Conservation (phyloP, 2,329 filamentous ascomycete species). For the Leptographium wingfieldii region DNA sequence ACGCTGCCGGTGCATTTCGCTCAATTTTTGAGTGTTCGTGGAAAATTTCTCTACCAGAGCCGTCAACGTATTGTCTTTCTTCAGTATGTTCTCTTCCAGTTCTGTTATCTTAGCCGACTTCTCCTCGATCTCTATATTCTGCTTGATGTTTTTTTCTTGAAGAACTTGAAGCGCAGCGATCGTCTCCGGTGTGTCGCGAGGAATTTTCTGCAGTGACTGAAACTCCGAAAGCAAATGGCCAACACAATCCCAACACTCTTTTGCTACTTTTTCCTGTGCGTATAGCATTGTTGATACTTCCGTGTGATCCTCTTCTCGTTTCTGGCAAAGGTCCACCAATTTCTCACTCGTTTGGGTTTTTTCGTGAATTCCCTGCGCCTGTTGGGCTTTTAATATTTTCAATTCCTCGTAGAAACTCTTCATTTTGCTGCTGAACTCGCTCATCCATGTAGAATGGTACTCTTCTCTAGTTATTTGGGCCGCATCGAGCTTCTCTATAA, state of each 20-base stretch:
- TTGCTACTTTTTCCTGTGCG: neutral
- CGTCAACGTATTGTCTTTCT: neutral
- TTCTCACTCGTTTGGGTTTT: neutral
- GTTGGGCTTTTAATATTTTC: neutral
- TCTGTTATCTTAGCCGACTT: conserved; percentile 1
- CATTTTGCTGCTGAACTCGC: neutral
- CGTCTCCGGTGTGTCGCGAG: conserved; percentile 1
- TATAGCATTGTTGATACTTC: neutral
- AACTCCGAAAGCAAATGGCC: neutral
- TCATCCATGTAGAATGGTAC: neutral
- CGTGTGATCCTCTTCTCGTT: conserved; percentile 1
- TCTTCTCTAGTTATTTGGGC: neutral
- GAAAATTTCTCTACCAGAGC: conserved; percentile 1
- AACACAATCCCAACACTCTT: neutral
- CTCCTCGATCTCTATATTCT: conserved; percentile 3
- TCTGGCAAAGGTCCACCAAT: conserved; percentile 1
- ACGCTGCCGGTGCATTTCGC: neutral
- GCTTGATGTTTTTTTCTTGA: neutral
- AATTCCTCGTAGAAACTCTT: neutral
- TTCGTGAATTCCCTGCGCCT: neutral
- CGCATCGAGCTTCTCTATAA: neutral
- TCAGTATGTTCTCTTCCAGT: conserved; percentile 6
- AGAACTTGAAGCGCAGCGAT: neutral
- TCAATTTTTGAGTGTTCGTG: conserved; percentile 1
- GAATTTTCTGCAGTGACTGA: neutral